Percentiles rank a stretch among this genome's conserved stretches.
Evolutionary conservation across 176 grass and related monocot genomes (phyloP).

Genomic region (Alopecurus myosuroides): DNA sequence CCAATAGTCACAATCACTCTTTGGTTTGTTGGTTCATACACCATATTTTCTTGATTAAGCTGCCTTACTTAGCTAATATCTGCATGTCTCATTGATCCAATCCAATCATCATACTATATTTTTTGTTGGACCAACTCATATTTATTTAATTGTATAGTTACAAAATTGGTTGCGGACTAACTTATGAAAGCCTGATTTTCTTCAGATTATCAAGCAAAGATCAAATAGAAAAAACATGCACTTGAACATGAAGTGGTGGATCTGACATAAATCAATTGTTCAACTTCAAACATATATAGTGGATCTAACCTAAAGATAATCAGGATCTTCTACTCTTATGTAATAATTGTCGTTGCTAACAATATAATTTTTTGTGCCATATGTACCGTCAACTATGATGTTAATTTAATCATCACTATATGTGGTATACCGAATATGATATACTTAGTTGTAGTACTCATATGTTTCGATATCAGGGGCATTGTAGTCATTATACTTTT

Average conservation of each 20-base stretch:
- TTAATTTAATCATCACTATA: not conserved
- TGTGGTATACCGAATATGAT: not conserved
- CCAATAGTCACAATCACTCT: too few relatives aligned
- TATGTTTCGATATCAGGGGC: not conserved
- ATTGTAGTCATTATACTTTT: too few relatives aligned
- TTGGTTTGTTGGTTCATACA: too few relatives aligned
- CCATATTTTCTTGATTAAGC: too few relatives aligned
- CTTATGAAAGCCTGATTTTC: not conserved
- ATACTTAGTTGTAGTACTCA: not conserved
- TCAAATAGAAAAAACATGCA: not conserved
- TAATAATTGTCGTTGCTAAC: not conserved
- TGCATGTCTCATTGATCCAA: too few relatives aligned
- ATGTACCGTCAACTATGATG: not conserved
- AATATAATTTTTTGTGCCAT: not conserved
- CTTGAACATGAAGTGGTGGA: not conserved
- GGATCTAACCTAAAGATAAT: not conserved
- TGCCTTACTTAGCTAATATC: too few relatives aligned
- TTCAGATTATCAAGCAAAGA: not conserved
- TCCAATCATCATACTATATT: too few relatives aligned
- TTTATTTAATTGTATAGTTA: too few relatives aligned
- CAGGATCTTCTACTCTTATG: not conserved
- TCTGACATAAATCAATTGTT: not conserved
- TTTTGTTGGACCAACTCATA: too few relatives aligned
- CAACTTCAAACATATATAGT: not conserved
- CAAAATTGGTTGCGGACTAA: too few relatives aligned